phyloP scores from a whole-genome alignment of 2,329 filamentous ascomycete species.

The Dothistroma septosporum region DNA sequence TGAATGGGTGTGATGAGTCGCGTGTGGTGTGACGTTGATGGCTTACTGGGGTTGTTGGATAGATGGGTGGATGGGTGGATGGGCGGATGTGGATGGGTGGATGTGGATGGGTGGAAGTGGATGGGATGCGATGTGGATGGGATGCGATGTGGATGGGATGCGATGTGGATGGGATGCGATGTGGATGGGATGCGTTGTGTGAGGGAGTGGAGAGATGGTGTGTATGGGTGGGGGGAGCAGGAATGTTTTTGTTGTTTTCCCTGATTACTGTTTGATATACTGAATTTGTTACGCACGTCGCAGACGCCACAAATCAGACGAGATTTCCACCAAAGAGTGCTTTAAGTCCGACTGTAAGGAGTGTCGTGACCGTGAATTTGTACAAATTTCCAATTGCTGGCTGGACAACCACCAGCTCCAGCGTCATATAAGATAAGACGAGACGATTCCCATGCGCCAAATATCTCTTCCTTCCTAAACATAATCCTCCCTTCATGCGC shows the following conservation, averaged over 20 bases:
- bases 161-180: no score
- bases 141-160: background rate
- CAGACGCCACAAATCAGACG: background rate
- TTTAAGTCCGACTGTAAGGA: background rate
- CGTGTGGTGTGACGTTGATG: background rate
- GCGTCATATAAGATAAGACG: background rate
- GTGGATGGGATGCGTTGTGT: no score
- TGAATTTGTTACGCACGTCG: background rate
- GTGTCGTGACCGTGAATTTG: background rate
- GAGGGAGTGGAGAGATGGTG: background rate
- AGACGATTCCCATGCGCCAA: background rate
- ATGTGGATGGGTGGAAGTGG: no score
- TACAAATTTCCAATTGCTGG: background rate
- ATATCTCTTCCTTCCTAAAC: background rate
- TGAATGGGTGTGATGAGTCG: background rate
- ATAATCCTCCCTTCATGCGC: background rate
- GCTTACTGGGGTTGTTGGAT: background rate
- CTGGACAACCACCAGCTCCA: background rate
- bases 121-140: no score
- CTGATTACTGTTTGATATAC: background rate
- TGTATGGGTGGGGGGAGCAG: background rate
- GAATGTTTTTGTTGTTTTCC: background rate
- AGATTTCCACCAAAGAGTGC: background rate
- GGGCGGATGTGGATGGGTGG: no score
- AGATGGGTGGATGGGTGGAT: background rate